phyloP scores from a whole-genome alignment of 169 alveolate species.

The Plasmodium fragile region DNA sequence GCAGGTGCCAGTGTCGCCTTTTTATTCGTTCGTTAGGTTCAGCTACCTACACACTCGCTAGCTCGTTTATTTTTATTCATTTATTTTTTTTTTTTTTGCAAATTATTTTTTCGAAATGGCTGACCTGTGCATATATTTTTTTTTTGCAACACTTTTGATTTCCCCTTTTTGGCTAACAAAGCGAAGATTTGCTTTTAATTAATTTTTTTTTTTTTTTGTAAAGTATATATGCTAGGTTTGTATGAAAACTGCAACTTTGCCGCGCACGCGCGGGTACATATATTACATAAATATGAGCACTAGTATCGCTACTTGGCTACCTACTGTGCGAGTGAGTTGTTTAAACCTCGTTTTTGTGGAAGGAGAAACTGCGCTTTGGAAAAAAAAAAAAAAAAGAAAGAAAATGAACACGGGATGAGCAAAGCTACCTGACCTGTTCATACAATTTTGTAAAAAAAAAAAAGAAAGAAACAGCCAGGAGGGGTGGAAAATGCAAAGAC shows the following conservation, averaged over 20 bases:
- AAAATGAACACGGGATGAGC: neutral
- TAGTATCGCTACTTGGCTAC: neutral
- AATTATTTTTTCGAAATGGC: neutral
- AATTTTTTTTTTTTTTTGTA: neutral
- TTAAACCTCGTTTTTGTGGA: neutral
- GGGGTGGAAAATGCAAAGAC: neutral
- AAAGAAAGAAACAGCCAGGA: neutral
- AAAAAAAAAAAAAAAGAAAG: conserved; percentile 12
- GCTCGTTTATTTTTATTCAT: neutral
- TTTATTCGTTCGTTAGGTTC: neutral
- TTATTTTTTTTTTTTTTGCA: neutral
- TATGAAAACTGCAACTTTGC: neutral
- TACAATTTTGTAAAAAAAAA: neutral
- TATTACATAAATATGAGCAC: neutral
- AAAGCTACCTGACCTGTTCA: conserved; percentile 17
- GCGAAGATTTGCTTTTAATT: conserved; percentile 3
- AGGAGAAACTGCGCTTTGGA: neutral
- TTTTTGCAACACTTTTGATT: neutral
- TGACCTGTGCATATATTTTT: neutral
- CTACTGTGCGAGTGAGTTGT: neutral
- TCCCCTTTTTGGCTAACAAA: neutral
- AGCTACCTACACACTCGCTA: neutral
- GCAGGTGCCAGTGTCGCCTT: neutral
- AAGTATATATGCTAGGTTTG: neutral
- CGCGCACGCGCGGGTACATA: neutral